These are phyloP conservation scores for Collybia mongolica DNA, from an alignment of 768 basidiomycete genomes.

Conservation along the genomic window DNA sequence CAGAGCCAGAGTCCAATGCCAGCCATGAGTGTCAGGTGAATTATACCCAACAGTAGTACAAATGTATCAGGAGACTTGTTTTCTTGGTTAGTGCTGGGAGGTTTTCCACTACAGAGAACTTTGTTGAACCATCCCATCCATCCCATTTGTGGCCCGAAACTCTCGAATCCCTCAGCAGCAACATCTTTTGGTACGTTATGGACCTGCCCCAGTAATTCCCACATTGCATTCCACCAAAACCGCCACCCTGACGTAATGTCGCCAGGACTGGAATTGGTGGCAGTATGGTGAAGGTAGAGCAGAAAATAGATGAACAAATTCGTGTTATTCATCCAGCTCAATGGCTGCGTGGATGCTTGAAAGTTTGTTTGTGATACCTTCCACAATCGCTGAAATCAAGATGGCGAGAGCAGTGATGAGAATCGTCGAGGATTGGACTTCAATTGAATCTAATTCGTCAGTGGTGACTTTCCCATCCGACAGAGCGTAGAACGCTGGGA, in stretches of 20 bases:
- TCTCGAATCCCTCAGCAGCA: too few relatives aligned
- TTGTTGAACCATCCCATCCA: too few relatives aligned
- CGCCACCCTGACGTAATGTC: too few relatives aligned
- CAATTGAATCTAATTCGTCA: slow-evolving; percentile 14
- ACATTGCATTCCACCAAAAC: too few relatives aligned
- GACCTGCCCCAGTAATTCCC: too few relatives aligned
- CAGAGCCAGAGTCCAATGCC: slow-evolving; percentile 11
- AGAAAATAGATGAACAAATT: slow-evolving; percentile 15
- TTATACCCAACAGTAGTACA: not conserved
- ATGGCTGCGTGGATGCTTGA: slow-evolving; percentile 19
- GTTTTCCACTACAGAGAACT: too few relatives aligned
- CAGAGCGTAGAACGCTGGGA: slow-evolving; percentile 17
- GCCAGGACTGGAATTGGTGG: too few relatives aligned
- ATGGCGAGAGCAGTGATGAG: slow-evolving; percentile 23
- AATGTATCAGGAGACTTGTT: too few relatives aligned
- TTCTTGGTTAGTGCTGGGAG: not conserved
- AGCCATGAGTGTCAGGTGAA: slow-evolving; percentile 7
- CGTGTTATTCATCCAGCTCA: slow-evolving; percentile 26
- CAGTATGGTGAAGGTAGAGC: slow-evolving; percentile 14
- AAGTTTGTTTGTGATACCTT: slow-evolving; percentile 13
- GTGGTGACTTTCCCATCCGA: slow-evolving; percentile 16
- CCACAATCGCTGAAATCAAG: slow-evolving; percentile 20
- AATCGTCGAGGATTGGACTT: slow-evolving; percentile 15
- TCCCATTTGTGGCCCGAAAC: too few relatives aligned
- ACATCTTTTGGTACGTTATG: too few relatives aligned